These are phyloP conservation scores for Schwanniomyces etchellsii DNA, from an alignment of 1,139 yeast genomes.

Conservation along the genomic window DNA sequence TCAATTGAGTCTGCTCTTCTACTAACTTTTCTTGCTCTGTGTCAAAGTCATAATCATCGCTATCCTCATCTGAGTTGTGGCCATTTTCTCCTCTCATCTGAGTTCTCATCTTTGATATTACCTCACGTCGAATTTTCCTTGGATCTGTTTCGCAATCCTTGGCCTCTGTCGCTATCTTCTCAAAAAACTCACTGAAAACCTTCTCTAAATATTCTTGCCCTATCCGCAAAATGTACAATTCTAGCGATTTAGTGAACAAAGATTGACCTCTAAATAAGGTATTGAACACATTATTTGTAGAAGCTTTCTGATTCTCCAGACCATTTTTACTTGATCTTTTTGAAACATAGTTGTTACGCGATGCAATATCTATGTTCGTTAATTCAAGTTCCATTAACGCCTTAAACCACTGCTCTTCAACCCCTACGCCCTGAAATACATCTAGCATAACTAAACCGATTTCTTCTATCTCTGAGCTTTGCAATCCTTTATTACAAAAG, in stretches of 20 bases:
- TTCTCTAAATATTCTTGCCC: slow-evolving; percentile 77
- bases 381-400: slow-evolving; percentile 64
- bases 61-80: slow-evolving; percentile 22
- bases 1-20: slow-evolving; percentile 17
- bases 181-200: slow-evolving; percentile 65
- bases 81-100: slow-evolving; percentile 19
- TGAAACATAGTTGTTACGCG: slow-evolving; percentile 32
- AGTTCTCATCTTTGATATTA: slow-evolving; percentile 29
- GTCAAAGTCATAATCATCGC: no score
- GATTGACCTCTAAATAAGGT: slow-evolving; percentile 85
- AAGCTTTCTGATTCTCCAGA: slow-evolving; percentile 6
- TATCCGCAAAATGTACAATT: slow-evolving; percentile 65
- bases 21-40: slow-evolving; percentile 26
- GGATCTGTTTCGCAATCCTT: slow-evolving; percentile 76
- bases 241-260: slow-evolving; percentile 73
- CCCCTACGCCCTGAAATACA: slow-evolving; percentile 57
- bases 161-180: slow-evolving; percentile 44
- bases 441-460: slow-evolving; percentile 54
- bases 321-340: slow-evolving; percentile 14
- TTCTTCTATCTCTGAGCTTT: slow-evolving; percentile 47
- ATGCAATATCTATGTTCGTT: slow-evolving; percentile 40
- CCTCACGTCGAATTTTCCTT: slow-evolving; percentile 32
- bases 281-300: slow-evolving; percentile 49
- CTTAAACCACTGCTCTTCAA: slow-evolving; percentile 65
- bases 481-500: slow-evolving; percentile 38